A percentile compares a stretch with the other conserved stretches of the same genome.
These are phyloP conservation scores for Ophiocordyceps camponoti-leonardi DNA, from an alignment of 2,329 filamentous ascomycete genomes.

Conservation along the genomic window DNA sequence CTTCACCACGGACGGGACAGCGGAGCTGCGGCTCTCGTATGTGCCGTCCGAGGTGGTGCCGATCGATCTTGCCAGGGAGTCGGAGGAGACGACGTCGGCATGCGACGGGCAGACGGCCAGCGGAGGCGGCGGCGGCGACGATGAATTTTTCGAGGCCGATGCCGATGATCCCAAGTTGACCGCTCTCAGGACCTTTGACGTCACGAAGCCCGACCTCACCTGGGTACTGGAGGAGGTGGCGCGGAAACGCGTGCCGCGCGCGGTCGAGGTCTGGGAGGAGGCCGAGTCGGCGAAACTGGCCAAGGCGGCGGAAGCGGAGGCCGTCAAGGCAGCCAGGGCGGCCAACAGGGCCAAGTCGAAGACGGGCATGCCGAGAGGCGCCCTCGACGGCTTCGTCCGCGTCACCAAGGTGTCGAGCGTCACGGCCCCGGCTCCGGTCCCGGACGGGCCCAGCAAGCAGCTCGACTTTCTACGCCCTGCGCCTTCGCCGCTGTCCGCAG, in stretches of 20 bases:
- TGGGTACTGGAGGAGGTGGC: constrained; percentile 22
- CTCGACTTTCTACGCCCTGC: background rate
- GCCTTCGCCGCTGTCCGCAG: background rate
- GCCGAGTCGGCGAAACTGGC: constrained; percentile 6
- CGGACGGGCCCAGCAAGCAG: background rate
- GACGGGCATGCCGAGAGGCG: constrained; percentile 9
- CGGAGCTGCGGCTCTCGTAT: constrained; percentile 66
- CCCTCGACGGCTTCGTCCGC: constrained; percentile 23
- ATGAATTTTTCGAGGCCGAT: constrained; percentile 40
- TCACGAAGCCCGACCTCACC: constrained; percentile 37
- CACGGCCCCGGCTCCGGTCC: background rate
- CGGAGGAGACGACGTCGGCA: constrained; percentile 39
- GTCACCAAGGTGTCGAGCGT: constrained; percentile 16
- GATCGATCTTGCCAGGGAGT: constrained; percentile 58
- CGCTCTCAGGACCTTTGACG: constrained; percentile 38
- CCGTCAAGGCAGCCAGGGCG: constrained; percentile 8
- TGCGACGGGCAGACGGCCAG: constrained; percentile 41
- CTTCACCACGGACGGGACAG: constrained; percentile 53
- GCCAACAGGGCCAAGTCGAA: constrained; percentile 4
- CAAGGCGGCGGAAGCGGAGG: constrained; percentile 4
- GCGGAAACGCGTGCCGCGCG: constrained; percentile 8
- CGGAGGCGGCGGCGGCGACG: constrained; percentile 18
- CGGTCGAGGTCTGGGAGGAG: constrained; percentile 12
- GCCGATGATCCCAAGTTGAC: constrained; percentile 1
- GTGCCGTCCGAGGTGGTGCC: constrained; percentile 60